These are phyloP conservation scores for Pseudoneurospora amorphoporcata DNA, from an alignment of 495 filamentous ascomycete genomes.

Conservation along the genomic window DNA sequence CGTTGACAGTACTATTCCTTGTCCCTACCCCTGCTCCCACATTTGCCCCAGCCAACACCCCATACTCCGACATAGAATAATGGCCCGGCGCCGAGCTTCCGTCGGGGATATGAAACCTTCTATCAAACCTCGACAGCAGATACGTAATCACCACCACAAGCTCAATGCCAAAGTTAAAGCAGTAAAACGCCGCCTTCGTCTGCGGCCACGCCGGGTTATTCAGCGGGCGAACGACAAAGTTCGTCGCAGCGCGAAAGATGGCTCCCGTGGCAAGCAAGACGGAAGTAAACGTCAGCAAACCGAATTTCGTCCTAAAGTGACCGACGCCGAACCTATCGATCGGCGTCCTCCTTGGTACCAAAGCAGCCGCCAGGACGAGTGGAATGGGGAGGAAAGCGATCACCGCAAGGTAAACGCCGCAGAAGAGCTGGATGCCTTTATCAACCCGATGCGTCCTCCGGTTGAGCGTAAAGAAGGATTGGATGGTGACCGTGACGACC, in stretches of 20 bases:
- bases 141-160: slow-evolving; percentile 55
- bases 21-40: neutral
- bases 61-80: slow-evolving; percentile 19
- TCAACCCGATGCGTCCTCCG: slow-evolving; percentile 36
- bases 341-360: slow-evolving; percentile 40
- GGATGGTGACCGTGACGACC: slow-evolving; percentile 56
- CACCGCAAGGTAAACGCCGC: slow-evolving; percentile 53
- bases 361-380: slow-evolving; percentile 38
- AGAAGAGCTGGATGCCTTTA: slow-evolving; percentile 57
- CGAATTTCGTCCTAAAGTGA: slow-evolving; percentile 51
- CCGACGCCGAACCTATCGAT: slow-evolving; percentile 67
- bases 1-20: neutral
- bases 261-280: slow-evolving; percentile 59
- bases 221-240: slow-evolving; percentile 43
- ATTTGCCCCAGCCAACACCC: neutral
- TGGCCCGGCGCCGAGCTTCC: slow-evolving; percentile 31
- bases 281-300: slow-evolving; percentile 47
- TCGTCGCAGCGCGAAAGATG: slow-evolving; percentile 50
- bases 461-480: slow-evolving; percentile 56
- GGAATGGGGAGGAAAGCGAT: slow-evolving; percentile 68
- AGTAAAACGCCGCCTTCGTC: slow-evolving; percentile 62
- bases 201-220: slow-evolving; percentile 57
- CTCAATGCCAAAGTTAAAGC: slow-evolving; percentile 69
- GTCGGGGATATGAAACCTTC: slow-evolving; percentile 60
- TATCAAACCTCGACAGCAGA: slow-evolving; percentile 56